Evolutionary conservation across 2,329 filamentous ascomycete species (phyloP).

Genomic region (Alternaria viburni): DNA sequence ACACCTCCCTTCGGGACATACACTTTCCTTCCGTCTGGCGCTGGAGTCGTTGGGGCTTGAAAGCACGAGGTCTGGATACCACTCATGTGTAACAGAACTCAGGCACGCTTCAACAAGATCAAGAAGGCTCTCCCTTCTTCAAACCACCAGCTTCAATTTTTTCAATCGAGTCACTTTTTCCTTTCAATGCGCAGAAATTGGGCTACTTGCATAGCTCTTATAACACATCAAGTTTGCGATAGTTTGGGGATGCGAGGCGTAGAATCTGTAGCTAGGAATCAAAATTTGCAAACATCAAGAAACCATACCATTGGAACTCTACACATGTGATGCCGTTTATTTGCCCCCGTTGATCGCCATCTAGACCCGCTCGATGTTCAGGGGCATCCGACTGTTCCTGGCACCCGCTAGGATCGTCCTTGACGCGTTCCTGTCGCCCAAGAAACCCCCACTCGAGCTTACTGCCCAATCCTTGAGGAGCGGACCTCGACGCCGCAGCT

Average conservation of each 20-base stretch:
- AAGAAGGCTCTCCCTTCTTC: background rate
- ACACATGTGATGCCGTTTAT: background rate
- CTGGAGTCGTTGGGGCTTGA: constrained; percentile 19
- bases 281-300: constrained; percentile 1
- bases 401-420: background rate
- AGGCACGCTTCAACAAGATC: constrained; percentile 8
- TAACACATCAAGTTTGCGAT: constrained; percentile 1
- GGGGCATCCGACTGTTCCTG: background rate
- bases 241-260: background rate
- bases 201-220: constrained; percentile 4
- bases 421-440: background rate
- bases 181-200: constrained; percentile 6
- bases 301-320: background rate
- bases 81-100: constrained; percentile 26
- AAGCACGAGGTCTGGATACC: constrained; percentile 33
- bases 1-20: constrained; percentile 14
- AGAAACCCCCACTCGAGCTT: background rate
- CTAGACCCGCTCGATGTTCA: background rate
- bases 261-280: constrained; percentile 6
- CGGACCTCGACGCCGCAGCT: background rate
- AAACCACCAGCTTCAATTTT: background rate
- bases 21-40: constrained; percentile 22
- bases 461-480: background rate
- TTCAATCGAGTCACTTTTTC: constrained; percentile 1
- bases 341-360: background rate